Percentiles rank a stretch among this genome's conserved stretches.
Evolutionary conservation across 2,329 filamentous ascomycete genomes (phyloP).

Genomic region (Bimuria novae-zelandiae): DNA sequence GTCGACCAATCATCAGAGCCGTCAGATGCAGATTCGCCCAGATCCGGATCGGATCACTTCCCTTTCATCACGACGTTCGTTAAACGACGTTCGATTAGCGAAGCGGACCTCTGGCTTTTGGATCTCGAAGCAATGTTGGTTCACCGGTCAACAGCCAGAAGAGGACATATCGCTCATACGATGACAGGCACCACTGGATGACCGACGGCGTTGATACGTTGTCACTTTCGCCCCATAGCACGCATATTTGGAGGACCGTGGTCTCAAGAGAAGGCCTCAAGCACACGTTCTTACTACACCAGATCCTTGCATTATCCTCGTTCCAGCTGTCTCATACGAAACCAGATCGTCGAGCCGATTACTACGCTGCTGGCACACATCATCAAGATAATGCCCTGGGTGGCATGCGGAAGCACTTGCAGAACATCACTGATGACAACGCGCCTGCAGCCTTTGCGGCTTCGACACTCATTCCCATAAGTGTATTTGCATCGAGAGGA

Average conservation of each 20-base stretch:
- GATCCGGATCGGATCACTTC: conserved; percentile 35
- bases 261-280: conserved; percentile 42
- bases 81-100: conserved; percentile 23
- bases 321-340: conserved; percentile 44
- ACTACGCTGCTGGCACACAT: conserved; percentile 41
- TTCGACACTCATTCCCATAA: conserved; percentile 37
- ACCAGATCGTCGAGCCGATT: conserved; percentile 28
- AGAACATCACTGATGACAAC: conserved; percentile 35
- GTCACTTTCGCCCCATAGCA: conserved; percentile 31
- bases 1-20: conserved; percentile 6
- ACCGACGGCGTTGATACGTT: conserved; percentile 30
- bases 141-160: background rate
- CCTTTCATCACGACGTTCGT: conserved; percentile 40
- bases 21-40: conserved; percentile 32
- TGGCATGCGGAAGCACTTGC: conserved; percentile 33
- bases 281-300: conserved; percentile 47
- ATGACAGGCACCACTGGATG: conserved; percentile 40
- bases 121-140: conserved; percentile 44
- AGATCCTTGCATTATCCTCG: conserved; percentile 48
- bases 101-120: conserved; percentile 36
- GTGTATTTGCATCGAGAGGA: conserved; percentile 37
- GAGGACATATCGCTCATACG: conserved; percentile 4
- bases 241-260: conserved; percentile 39
- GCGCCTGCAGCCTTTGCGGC: conserved; percentile 39
- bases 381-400: conserved; percentile 46